These are phyloP conservation scores for Nitzschia sp. DNA, from an alignment of 108 stramenopile species.

Conservation along the genomic window DNA sequence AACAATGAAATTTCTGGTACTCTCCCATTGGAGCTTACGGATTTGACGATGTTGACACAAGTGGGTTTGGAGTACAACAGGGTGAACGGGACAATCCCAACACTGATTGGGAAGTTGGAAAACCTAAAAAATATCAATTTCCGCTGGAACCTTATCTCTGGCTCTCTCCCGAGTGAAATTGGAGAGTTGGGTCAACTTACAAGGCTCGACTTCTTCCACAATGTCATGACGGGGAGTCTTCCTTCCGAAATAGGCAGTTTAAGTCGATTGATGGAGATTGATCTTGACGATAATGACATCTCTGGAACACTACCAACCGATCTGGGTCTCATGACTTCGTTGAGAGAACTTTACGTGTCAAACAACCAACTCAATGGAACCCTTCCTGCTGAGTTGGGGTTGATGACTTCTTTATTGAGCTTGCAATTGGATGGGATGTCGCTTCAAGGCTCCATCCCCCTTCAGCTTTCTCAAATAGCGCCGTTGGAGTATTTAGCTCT, in stretches of 20 bases:
- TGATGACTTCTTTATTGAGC: neutral
- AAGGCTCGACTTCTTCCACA: conserved; percentile 27
- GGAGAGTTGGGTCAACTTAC: conserved; percentile 4
- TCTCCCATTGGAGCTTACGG: neutral
- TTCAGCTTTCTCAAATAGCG: neutral
- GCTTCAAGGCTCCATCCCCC: conserved; percentile 14
- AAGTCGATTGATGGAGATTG: conserved; percentile 11
- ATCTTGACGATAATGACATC: conserved; percentile 31
- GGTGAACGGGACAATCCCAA: conserved; percentile 24
- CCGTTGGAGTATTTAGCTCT: conserved; percentile 24
- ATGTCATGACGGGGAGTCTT: conserved; percentile 42
- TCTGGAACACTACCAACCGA: conserved; percentile 31
- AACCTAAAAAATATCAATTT: conserved; percentile 23
- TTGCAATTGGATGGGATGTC: neutral
- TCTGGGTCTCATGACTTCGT: neutral
- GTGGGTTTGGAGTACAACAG: conserved; percentile 37
- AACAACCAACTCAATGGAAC: conserved; percentile 24
- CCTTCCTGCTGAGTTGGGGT: conserved; percentile 25
- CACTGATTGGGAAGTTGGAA: conserved; percentile 12
- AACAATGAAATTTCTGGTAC: neutral
- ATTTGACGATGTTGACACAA: neutral
- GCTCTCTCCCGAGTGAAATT: conserved; percentile 10
- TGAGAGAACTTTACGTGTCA: conserved; percentile 2
- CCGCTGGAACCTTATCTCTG: conserved; percentile 14
- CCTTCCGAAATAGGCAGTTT: conserved; percentile 30